These are phyloP conservation scores for Plectosphaerella cucumerina DNA, from an alignment of 2,329 filamentous ascomycete genomes.

Conservation along the genomic window DNA sequence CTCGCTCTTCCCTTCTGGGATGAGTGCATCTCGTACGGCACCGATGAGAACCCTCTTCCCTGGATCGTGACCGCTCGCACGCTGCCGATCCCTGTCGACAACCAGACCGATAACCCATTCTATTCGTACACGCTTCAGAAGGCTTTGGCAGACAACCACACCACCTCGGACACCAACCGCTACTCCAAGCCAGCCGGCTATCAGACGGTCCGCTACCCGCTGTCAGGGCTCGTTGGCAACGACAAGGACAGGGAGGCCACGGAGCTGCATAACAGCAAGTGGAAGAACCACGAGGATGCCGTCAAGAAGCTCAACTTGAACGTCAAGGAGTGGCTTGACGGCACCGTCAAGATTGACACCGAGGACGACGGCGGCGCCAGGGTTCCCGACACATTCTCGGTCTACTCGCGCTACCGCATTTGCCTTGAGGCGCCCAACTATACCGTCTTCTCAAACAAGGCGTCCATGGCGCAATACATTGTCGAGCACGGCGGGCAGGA, in stretches of 20 bases:
- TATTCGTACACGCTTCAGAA: conserved; percentile 17
- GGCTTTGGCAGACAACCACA: conserved; percentile 9
- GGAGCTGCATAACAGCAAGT: conserved; percentile 8
- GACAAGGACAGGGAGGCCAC: background rate
- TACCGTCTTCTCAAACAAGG: conserved; percentile 26
- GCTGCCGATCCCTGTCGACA: background rate
- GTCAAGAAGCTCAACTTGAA: conserved; percentile 22
- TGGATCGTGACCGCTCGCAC: background rate
- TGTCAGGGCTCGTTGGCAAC: conserved; percentile 17
- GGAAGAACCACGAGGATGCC: conserved; percentile 2
- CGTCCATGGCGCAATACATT: conserved; percentile 16
- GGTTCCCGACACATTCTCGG: conserved; percentile 6
- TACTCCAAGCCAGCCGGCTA: conserved; percentile 16
- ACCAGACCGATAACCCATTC: conserved; percentile 13
- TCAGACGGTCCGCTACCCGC: conserved; percentile 18
- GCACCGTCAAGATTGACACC: conserved; percentile 1
- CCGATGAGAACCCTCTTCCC: background rate
- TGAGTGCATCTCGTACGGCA: conserved; percentile 4
- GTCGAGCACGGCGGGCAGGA: conserved; percentile 7
- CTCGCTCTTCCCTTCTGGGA: conserved; percentile 18
- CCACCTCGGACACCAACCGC: conserved; percentile 1
- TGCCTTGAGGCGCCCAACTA: conserved; percentile 26
- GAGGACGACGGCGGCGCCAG: background rate
- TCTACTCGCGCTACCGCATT: conserved; percentile 6
- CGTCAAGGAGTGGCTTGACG: conserved; percentile 9